phyloP scores from a whole-genome alignment of 2,329 filamentous ascomycete genomes.

The Fusarium sp. region DNA sequence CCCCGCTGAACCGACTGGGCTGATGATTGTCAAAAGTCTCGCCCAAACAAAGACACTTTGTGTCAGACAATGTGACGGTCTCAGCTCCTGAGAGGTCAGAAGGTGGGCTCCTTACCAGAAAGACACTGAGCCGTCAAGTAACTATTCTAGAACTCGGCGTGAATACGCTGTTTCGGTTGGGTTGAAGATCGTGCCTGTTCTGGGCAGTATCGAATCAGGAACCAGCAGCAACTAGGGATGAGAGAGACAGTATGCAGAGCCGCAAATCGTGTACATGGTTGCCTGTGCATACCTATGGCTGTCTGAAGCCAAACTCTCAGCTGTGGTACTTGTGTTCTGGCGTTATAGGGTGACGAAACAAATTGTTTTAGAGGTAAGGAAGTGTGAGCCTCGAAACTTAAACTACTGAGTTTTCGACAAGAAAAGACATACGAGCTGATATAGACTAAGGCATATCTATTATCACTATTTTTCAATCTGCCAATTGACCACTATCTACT shows the following conservation, averaged over 20 bases:
- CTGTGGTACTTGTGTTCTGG: background rate
- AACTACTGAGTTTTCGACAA: background rate
- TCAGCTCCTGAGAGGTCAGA: slow-evolving; percentile 12
- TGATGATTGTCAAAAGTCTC: slow-evolving; percentile 7
- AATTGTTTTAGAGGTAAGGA: background rate
- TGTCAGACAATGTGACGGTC: slow-evolving; percentile 19
- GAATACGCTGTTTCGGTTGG: slow-evolving; percentile 20
- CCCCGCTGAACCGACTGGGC: slow-evolving; percentile 5
- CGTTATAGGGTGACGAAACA: background rate
- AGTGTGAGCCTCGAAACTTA: background rate
- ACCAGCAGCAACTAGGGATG: slow-evolving; percentile 12
- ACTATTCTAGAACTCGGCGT: slow-evolving; percentile 38
- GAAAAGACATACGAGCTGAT: background rate
- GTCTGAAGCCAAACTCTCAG: background rate
- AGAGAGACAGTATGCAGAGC: slow-evolving; percentile 28
- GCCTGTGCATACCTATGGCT: background rate
- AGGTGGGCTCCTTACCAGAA: background rate
- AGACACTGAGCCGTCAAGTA: slow-evolving; percentile 21
- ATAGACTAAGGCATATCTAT: background rate
- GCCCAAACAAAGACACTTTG: slow-evolving; percentile 5
- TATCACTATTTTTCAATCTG: background rate
- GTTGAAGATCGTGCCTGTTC: slow-evolving; percentile 33
- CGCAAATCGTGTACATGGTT: slow-evolving; percentile 18
- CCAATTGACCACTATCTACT: background rate
- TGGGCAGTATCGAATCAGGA: slow-evolving; percentile 28